A percentile compares a stretch with the other conserved stretches of the same genome.
These are phyloP conservation scores for Cordyceps farinosa DNA, from an alignment of 2,329 filamentous ascomycete species.

Conservation along the genomic window DNA sequence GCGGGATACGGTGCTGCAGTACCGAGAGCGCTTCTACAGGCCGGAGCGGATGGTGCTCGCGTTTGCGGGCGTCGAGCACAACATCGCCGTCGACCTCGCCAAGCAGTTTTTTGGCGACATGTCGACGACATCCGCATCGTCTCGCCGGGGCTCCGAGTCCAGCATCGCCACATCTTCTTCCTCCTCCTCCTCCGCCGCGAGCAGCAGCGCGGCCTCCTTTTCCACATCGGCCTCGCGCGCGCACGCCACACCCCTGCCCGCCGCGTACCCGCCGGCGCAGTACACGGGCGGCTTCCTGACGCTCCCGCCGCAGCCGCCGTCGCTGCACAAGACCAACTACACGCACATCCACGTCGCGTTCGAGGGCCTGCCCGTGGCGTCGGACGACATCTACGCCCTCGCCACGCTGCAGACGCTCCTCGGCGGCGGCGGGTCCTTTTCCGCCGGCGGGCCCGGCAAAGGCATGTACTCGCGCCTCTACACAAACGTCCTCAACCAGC, in stretches of 20 bases:
- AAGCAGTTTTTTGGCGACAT: slow-evolving; percentile 92
- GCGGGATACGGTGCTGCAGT: slow-evolving; percentile 68
- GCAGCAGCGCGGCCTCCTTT: slow-evolving; percentile 73
- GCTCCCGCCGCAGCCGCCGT: slow-evolving; percentile 74
- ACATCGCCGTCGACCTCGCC: slow-evolving; percentile 72
- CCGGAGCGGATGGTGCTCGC: slow-evolving; percentile 92
- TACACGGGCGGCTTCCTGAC: slow-evolving; percentile 95
- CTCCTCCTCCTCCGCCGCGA: slow-evolving; percentile 31
- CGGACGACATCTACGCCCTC: slow-evolving; percentile 91
- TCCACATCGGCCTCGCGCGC: slow-evolving; percentile 67
- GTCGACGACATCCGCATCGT: slow-evolving; percentile 47
- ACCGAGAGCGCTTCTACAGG: slow-evolving; percentile 77
- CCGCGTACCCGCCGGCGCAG: slow-evolving; percentile 57
- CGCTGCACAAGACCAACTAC: slow-evolving; percentile 73
- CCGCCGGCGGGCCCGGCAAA: slow-evolving; percentile 92
- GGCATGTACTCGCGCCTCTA: slow-evolving; percentile 98
- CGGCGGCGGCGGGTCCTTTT: slow-evolving; percentile 93
- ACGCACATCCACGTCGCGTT: slow-evolving; percentile 96
- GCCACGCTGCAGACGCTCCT: slow-evolving; percentile 94
- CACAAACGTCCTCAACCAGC: slow-evolving; percentile 95
- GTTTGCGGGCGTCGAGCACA: slow-evolving; percentile 86
- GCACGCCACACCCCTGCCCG: slow-evolving; percentile 56
- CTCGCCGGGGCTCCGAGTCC: slow-evolving; percentile 56
- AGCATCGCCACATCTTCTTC: slow-evolving; percentile 36
- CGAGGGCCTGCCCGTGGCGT: slow-evolving; percentile 86